A percentile compares a stretch with the other conserved stretches of the same genome.
Conservation (phyloP, 2,329 filamentous ascomycete genomes). For the Exophiala sp. region DNA sequence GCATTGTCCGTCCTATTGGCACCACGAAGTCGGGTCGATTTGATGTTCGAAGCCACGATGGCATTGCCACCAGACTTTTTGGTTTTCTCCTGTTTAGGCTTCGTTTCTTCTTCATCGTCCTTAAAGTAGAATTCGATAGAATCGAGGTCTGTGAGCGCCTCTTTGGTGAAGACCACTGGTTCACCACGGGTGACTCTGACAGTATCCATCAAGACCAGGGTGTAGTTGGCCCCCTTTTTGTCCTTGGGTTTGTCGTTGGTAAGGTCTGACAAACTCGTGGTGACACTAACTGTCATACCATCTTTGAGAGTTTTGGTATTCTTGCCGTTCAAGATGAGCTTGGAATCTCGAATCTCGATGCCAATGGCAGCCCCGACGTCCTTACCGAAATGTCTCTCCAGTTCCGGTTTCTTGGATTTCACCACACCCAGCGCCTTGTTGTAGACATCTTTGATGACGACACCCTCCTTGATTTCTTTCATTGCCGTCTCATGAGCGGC, state of each 20-base stretch:
- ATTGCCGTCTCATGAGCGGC: constrained; percentile 82
- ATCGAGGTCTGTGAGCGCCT: constrained; percentile 84
- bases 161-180: constrained; percentile 76
- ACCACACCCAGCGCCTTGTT: constrained; percentile 74
- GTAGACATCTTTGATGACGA: constrained; percentile 82
- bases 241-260: constrained; percentile 82
- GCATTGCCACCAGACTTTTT: constrained; percentile 83
- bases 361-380: constrained; percentile 89
- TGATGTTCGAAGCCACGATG: constrained; percentile 91
- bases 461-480: constrained; percentile 84
- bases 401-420: constrained; percentile 84
- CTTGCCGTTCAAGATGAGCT: constrained; percentile 79
- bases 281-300: constrained; percentile 92
- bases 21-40: constrained; percentile 74
- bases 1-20: constrained; percentile 83
- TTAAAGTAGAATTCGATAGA: constrained; percentile 98
- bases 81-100: constrained; percentile 76
- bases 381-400: constrained; percentile 92
- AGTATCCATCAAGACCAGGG: constrained; percentile 85
- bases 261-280: constrained; percentile 82
- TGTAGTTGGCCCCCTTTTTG: constrained; percentile 83
- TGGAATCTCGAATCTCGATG: constrained; percentile 80
- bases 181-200: constrained; percentile 68
- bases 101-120: constrained; percentile 76
- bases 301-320: constrained; percentile 78